Evolutionary conservation across 495 filamentous ascomycete species (phyloP), one percentile per base, ranked within the genome.

Genomic region (Staphylotrichum tortipilum): DNA sequence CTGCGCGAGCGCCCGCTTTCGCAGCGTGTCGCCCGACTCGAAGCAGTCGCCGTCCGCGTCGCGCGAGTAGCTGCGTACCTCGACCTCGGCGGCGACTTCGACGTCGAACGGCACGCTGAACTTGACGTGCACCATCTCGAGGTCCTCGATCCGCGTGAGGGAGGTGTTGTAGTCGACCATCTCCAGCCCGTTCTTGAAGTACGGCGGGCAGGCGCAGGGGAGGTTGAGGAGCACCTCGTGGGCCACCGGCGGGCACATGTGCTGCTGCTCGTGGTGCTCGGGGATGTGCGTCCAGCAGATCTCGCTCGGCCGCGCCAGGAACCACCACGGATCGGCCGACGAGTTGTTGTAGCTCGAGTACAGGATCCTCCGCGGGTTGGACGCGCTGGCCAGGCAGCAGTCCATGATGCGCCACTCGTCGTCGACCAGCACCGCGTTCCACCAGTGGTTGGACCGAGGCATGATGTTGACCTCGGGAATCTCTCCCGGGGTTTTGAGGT

Each of bases 341-440:
- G 85, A 76, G 38, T 72, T 77, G 40, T 78, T 75, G 29, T 75
- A 77, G 54, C 79, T 82, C 7, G 90, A 94, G 59, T 94, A 95
- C 34, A 78, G 73, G 15, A 68, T 75, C 41, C 92, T 76, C 24
- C 78, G 78, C 8, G 94, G 92, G 53, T 96, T 87, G 0, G 91
- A 94, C 26, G 92, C 89, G 49, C 81, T 87, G 21, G 94, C 88
- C 26, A 99, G 75, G 17, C 89, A 89, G 59, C 88, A 94, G 65
- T 99, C 92, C 78, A 99, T 91, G 51, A 96, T 82, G 40, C 92
- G 84, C 92, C 92, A 99, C 66, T 95, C 88, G 14, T 86, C 83
- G 59, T 99, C 94, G 10, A 95, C 83, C 31, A 95, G 68, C 3
- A 99, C 89, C 2, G 88, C 83, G 59, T 99, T 99, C 92, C 92